Evolutionary conservation across 306 rosid species (phyloP), one percentile per base, ranked within the genome.

Genomic region (Comarum palustre): DNA sequence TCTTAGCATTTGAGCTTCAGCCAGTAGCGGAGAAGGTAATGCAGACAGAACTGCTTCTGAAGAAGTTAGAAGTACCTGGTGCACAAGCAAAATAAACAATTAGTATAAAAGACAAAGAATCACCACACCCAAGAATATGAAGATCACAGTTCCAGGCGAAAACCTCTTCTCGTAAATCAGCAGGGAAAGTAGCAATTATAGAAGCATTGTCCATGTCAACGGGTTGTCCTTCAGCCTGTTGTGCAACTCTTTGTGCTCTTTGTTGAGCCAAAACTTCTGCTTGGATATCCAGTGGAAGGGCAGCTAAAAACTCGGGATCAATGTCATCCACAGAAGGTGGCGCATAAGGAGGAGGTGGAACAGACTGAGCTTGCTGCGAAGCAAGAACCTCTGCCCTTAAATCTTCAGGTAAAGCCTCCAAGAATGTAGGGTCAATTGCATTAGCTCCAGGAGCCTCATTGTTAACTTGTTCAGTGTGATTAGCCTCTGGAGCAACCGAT

Each of bases 111-210:
- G 31, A 74, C 71, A n/a, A 69, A 31, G 61, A 82, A 65, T 67
- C 52, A 45, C 29, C 24, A 50, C 59, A 58, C 68, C 71, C n/a
- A 78, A 71, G 62, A 67, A 55, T 71, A 68, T 29, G 32, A 42
- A 52, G 15, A 8, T 39, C 63, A 63, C 61, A 75, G 75, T 66
- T 46, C 75, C 62, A 79, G 69, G 83, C 74, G 60, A 73, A 78
- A 85, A 89, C 99, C 96, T 95, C 97, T 88, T 95, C 96, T 64
- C 99, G 97, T 85, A 95, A 83, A 84, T 95, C 97, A 87, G 97
- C 96, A 77, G 99, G 99, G 79, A 95, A 88, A 46, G 99, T 91
- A 68, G 99, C 97, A 87, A 95, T 95, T 72, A 95, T 92, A 1
- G 99, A 95, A 71, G 96, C 97, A 77, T 91, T 95, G 70, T 95